A percentile compares a stretch with the other conserved stretches of the same genome.
phyloP scores from a whole-genome alignment of 2,329 filamentous ascomycete genomes.

The Arthrobotrys megalospora region DNA sequence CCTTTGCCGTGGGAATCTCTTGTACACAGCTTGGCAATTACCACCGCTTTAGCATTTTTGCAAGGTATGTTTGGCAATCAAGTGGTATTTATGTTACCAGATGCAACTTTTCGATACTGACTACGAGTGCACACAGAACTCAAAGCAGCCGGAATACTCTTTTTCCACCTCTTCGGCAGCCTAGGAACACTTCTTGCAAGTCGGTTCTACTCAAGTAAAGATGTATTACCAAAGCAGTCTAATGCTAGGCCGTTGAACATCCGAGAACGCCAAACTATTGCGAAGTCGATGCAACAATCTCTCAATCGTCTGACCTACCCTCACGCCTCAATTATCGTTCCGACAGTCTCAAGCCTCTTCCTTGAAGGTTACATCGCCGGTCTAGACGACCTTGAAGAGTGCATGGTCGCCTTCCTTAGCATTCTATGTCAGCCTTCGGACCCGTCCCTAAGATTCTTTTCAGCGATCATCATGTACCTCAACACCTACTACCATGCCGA shows the following conservation, averaged over 20 bases:
- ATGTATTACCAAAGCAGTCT: not conserved
- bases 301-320: not conserved
- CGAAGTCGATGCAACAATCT: not conserved
- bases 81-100: too few species aligned
- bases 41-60: not conserved
- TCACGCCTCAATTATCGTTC: not conserved
- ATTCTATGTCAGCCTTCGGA: not conserved
- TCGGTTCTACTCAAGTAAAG: not conserved
- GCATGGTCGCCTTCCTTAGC: not conserved
- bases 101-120: not conserved
- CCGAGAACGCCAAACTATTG: not conserved
- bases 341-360: not conserved
- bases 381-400: slow-evolving; percentile 6
- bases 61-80: not conserved
- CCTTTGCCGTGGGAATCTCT: not conserved
- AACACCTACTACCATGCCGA: not conserved
- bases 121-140: not conserved
- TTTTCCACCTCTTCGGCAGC: not conserved
- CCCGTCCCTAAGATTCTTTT: not conserved
- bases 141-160: not conserved
- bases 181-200: not conserved
- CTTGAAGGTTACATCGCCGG: not conserved
- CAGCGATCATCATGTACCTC: slow-evolving; percentile 3
- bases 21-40: not conserved
- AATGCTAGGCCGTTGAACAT: not conserved